These are phyloP conservation scores for Elsinoe perseae DNA, from an alignment of 2,329 filamentous ascomycete species.

Conservation along the genomic window DNA sequence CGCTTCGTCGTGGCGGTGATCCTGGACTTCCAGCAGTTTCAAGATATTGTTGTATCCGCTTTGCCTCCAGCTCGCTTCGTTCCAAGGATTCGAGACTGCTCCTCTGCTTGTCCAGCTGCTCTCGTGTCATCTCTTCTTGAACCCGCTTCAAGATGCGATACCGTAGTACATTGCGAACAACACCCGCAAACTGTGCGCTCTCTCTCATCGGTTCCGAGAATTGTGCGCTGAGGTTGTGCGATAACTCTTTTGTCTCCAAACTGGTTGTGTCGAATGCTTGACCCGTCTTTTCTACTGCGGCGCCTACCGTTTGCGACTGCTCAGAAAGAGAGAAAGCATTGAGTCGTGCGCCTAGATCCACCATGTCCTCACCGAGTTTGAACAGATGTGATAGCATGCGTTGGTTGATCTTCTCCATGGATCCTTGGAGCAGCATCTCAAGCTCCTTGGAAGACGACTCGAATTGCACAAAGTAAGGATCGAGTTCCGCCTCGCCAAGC, in stretches of 20 bases:
- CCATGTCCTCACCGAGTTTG: conserved; percentile 75
- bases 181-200: conserved; percentile 91
- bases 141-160: conserved; percentile 91
- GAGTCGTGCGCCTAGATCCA: conserved; percentile 89
- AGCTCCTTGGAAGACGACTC: conserved; percentile 88
- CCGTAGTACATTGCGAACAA: conserved; percentile 78
- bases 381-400: conserved; percentile 80
- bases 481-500: conserved; percentile 80
- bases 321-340: conserved; percentile 96
- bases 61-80: conserved; percentile 83
- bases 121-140: conserved; percentile 93
- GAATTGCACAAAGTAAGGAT: conserved; percentile 92
- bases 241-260: conserved; percentile 87
- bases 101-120: conserved; percentile 84
- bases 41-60: conserved; percentile 88
- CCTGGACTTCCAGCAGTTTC: conserved; percentile 55
- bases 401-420: conserved; percentile 94
- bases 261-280: conserved; percentile 95
- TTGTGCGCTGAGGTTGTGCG: conserved; percentile 76
- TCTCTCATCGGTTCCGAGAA: conserved; percentile 98
- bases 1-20: conserved; percentile 58
- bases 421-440: conserved; percentile 78
- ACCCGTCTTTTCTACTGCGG: conserved; percentile 87
- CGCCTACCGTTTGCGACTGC: conserved; percentile 75
- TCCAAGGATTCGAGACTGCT: conserved; percentile 80